phyloP scores from a whole-genome alignment of 495 filamentous ascomycete species.

The Talaromyces ruber region DNA sequence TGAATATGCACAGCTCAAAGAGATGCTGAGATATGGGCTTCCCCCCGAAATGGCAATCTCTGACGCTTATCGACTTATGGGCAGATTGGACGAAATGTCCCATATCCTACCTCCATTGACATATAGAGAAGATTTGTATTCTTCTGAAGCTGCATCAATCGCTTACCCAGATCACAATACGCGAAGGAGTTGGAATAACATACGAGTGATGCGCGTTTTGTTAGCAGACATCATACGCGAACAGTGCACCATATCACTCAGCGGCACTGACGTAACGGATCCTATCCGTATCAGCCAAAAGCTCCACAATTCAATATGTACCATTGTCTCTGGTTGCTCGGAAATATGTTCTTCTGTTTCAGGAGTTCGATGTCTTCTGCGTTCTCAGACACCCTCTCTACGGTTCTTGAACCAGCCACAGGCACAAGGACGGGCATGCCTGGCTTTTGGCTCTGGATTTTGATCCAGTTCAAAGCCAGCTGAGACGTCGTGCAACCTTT shows the following conservation, averaged over 20 bases:
- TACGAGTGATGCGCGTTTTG: background rate
- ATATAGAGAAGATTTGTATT: background rate
- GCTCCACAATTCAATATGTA: background rate
- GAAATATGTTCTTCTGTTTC: background rate
- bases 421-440: constrained; percentile 56
- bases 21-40: background rate
- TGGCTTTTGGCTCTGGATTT: constrained; percentile 33
- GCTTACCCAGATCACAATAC: constrained; percentile 1
- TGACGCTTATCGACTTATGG: background rate
- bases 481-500: constrained; percentile 63
- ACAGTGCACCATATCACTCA: background rate
- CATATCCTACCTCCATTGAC: background rate
- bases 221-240: constrained; percentile 3
- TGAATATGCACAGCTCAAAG: constrained; percentile 2
- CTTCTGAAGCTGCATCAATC: background rate
- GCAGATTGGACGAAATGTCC: background rate
- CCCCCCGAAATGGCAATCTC: background rate
- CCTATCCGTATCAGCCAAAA: background rate
- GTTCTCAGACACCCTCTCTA: constrained; percentile 43
- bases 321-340: background rate
- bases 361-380: constrained; percentile 26
- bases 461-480: constrained; percentile 62
- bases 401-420: constrained; percentile 58
- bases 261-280: background rate
- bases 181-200: constrained; percentile 5